Percentiles rank a stretch among this genome's conserved stretches.
Conservation (phyloP, 805 yeast genomes). For the Ogataea glucozyma region DNA sequence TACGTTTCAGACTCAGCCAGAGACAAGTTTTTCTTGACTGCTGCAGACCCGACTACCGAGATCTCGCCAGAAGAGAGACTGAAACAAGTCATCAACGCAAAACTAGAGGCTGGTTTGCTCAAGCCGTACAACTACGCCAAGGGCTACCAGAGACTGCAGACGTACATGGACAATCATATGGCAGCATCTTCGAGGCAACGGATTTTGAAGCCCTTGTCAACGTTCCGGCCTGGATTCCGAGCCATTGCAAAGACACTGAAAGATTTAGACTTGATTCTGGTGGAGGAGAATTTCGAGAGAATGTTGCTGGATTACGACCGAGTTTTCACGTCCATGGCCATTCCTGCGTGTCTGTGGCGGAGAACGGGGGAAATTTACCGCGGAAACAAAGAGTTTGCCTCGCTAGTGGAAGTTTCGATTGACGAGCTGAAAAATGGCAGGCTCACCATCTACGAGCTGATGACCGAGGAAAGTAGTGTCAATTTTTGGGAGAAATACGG, state of each 20-base stretch:
- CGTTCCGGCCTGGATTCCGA: slow-evolving; percentile 88
- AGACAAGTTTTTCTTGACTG: slow-evolving; percentile 91
- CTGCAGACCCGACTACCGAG: slow-evolving; percentile 95
- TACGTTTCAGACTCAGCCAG: slow-evolving; percentile 72
- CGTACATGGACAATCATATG: slow-evolving; percentile 93
- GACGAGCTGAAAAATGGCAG: slow-evolving; percentile 93
- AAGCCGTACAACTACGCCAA: slow-evolving; percentile 93
- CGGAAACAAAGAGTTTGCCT: slow-evolving; percentile 95
- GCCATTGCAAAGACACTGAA: slow-evolving; percentile 88
- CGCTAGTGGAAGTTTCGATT: slow-evolving; percentile 82
- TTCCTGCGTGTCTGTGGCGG: slow-evolving; percentile 96
- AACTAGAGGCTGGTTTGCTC: slow-evolving; percentile 86
- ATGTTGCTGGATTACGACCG: slow-evolving; percentile 92
- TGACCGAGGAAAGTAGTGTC: slow-evolving; percentile 95
- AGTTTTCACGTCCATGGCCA: slow-evolving; percentile 95
- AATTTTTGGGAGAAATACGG: slow-evolving; percentile 98
- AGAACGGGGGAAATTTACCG: slow-evolving; percentile 95
- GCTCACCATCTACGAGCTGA: slow-evolving; percentile 85
- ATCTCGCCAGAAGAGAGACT: slow-evolving; percentile 91
- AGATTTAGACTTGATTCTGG: slow-evolving; percentile 87
- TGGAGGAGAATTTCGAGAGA: slow-evolving; percentile 91
- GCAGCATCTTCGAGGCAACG: slow-evolving; percentile 78
- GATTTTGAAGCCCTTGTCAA: slow-evolving; percentile 78
- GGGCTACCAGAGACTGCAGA: slow-evolving; percentile 87
- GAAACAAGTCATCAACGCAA: slow-evolving; percentile 92